Evolutionary conservation across 805 yeast species (phyloP).

Genomic region (Candida vartiovaarae): DNA sequence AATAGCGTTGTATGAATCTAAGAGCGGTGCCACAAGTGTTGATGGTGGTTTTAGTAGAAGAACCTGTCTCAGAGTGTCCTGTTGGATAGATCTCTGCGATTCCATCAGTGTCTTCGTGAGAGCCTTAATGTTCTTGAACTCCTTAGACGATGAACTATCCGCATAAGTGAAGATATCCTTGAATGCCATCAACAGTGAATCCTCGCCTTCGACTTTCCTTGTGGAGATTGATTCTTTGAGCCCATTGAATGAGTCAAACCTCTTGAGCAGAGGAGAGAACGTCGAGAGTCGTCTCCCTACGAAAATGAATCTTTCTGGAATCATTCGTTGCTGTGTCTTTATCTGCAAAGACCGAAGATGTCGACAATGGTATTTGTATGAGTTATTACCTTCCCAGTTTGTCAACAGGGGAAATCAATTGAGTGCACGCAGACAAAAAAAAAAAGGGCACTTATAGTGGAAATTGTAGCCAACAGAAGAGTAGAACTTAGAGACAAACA

Average conservation of each 20-base stretch:
- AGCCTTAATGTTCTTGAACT: background rate
- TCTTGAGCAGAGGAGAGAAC: no score
- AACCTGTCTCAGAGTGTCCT: conserved; percentile 1
- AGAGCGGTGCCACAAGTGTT: conserved; percentile 2
- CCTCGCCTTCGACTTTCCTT: background rate
- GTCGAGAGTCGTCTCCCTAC: no score
- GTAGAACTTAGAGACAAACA: no score
- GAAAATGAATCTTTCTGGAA: no score
- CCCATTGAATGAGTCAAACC: background rate
- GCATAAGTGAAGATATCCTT: conserved; percentile 9
- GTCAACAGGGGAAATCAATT: no score
- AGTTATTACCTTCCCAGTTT: no score
- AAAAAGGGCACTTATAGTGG: no score
- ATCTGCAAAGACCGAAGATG: no score
- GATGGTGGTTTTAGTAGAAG: conserved; percentile 7
- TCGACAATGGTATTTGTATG: no score
- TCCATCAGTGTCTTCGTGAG: conserved; percentile 1
- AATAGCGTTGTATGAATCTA: conserved; percentile 1
- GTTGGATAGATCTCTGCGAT: conserved; percentile 2
- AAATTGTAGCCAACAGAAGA: no score
- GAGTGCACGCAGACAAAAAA: no score
- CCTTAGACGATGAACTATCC: background rate
- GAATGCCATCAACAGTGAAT: conserved; percentile 1
- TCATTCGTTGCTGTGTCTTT: no score
- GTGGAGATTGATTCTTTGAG: background rate